phyloP scores from a whole-genome alignment of 2,329 filamentous ascomycete genomes.

The Colletotrichum ledebouriae region DNA sequence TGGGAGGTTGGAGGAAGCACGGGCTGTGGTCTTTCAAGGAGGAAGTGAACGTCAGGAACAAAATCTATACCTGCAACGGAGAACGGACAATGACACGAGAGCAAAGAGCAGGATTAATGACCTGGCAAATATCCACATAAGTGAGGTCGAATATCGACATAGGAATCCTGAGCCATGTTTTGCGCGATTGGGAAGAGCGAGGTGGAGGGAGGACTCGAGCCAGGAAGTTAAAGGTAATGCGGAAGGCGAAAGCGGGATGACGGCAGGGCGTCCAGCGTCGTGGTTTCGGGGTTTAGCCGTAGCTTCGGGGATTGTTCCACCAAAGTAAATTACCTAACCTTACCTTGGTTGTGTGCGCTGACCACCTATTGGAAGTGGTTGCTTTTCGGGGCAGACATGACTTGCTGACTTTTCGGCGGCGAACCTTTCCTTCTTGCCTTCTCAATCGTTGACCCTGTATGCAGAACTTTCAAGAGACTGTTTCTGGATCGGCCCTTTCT shows the following conservation, averaged over 20 bases:
- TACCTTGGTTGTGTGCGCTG: no score
- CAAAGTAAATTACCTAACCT: neutral
- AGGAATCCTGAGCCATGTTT: conserved; percentile 32
- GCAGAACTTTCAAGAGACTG: neutral
- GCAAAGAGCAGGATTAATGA: conserved; percentile 25
- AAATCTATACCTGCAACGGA: neutral
- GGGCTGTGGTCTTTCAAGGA: conserved; percentile 11
- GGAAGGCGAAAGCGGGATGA: conserved; percentile 33
- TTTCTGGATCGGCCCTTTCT: neutral
- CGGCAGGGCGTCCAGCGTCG: conserved; percentile 30
- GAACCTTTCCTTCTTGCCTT: no score
- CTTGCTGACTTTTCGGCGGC: no score
- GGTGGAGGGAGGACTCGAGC: conserved; percentile 3
- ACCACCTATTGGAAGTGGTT: no score
- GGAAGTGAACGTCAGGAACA: conserved; percentile 21
- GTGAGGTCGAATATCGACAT: conserved; percentile 22
- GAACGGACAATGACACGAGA: neutral
- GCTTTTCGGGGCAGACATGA: no score
- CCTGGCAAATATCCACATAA: conserved; percentile 31
- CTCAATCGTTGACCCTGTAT: neutral
- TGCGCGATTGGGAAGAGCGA: conserved; percentile 9
- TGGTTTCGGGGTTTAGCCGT: conserved; percentile 34
- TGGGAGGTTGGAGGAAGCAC: conserved; percentile 29
- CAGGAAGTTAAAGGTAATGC: conserved; percentile 20
- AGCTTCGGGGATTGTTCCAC: conserved; percentile 32